Base-by-base conservation (phyloP, 164 flowering plant species). In the Vitis rotundifolia region DNA sequence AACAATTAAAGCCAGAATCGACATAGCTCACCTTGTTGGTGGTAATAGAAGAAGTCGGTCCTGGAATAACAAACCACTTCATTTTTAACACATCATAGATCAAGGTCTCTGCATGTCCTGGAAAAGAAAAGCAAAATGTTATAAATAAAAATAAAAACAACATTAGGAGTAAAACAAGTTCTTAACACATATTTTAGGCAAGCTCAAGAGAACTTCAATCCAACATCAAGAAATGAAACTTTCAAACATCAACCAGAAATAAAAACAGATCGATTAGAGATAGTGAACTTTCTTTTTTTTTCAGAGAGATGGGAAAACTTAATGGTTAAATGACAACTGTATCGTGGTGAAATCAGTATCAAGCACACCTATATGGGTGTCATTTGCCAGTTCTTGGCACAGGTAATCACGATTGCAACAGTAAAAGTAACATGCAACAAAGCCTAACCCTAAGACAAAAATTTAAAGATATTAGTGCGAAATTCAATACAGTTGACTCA, bases 81-180 rank as follows among this genome's bases (percentile, higher is more conserved):
- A 72, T 67, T 76, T 87, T 95, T 61, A 91, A 67, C 67, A 95
- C 85, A 83, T 95, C 97, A 84, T 82, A 92, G 64, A 90, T 78
- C 61, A 91, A 68, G 12, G 97, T 95, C 78, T 95, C 99, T 10
- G 84, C 77, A 83, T 85, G 93, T 59, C 97, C 99, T 95, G 87
- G 7, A 76, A 71, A 75, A 62, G 58, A 49, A 63, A 78, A 68
- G 37, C 15, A 9, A 57, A 57, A 61, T 3, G 16, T 15, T 9
- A 58, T 49, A 37, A 3, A 50, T 22, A n/a, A 26, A 59, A 22
- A 47, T 11, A 47, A 58, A 14, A 37, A 37, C 44, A 6, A 5
- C 44, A 47, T 7, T 26, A 44, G 13, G 56, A 69, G 44, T 37
- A 3, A 37, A 37, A 37, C 44, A 37, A 37, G 7, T 37, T 37